Percentiles rank a stretch among this genome's conserved stretches.
Conservation (phyloP, 345 rosid species). For the Eucalyptus virginea region DNA sequence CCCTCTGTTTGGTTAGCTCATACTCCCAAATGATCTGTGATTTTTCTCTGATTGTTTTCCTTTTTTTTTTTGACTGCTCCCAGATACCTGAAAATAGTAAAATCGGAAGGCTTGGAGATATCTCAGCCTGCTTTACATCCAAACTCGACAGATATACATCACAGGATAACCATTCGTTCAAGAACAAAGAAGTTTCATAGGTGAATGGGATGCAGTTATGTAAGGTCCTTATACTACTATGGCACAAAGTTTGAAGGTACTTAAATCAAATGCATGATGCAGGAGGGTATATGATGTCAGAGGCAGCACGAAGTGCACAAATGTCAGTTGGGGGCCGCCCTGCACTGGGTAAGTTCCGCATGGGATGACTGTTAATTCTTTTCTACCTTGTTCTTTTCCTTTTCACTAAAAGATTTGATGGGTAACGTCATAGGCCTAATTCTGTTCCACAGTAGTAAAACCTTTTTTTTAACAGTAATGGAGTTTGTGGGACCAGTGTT, state of each 20-base stretch:
- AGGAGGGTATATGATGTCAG: constrained; percentile 80
- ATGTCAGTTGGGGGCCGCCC: constrained; percentile 88
- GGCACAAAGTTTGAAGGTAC: background rate
- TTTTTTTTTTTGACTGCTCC: background rate
- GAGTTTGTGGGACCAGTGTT: background rate
- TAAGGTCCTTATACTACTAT: background rate
- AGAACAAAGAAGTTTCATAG: constrained; percentile 67
- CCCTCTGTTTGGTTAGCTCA: background rate
- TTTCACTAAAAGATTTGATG: background rate
- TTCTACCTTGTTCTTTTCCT: background rate
- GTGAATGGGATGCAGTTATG: constrained; percentile 8
- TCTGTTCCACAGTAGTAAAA: background rate
- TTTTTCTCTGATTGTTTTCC: background rate
- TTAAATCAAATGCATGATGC: constrained; percentile 3
- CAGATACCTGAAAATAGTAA: constrained; percentile 77
- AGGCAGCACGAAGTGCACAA: constrained; percentile 83
- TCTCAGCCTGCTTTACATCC: constrained; percentile 98
- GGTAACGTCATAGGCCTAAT: background rate
- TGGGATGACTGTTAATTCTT: background rate
- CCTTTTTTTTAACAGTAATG: background rate
- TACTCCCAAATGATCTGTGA: background rate
- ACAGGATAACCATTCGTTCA: constrained; percentile 83
- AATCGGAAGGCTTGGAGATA: constrained; percentile 76
- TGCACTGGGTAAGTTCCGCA: constrained; percentile 68
- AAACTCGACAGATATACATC: constrained; percentile 92